A percentile compares a stretch with the other conserved stretches of the same genome.
Conservation (phyloP, 345 rosid genomes). For the Bruguiera sexangula region DNA sequence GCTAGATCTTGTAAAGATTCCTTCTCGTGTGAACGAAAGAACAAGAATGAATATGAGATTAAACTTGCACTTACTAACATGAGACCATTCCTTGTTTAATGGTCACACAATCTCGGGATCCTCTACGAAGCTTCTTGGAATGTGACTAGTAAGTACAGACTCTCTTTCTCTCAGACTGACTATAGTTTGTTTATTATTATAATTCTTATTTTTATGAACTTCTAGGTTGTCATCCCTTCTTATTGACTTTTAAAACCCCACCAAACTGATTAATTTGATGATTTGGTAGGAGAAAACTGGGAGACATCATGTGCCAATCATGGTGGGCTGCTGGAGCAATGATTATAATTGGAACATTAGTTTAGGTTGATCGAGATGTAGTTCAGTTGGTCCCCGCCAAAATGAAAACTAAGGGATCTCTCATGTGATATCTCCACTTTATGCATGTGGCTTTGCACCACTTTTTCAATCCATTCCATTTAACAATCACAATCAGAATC, state of each 20-base stretch:
- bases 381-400: conserved; percentile 28
- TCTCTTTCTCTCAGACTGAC: neutral
- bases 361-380: conserved; percentile 13
- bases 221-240: neutral
- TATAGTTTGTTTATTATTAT: neutral
- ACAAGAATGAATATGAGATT: conserved; percentile 36
- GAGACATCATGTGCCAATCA: conserved; percentile 32
- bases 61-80: neutral
- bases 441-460: conserved; percentile 47
- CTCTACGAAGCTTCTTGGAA: conserved; percentile 5
- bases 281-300: conserved; percentile 12
- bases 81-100: conserved; percentile 24
- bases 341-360: conserved; percentile 19
- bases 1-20: conserved; percentile 21
- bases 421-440: conserved; percentile 44
- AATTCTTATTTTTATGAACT: neutral
- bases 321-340: conserved; percentile 14
- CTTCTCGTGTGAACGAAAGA: conserved; percentile 22
- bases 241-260: conserved; percentile 14
- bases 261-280: conserved; percentile 5
- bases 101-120: conserved; percentile 27
- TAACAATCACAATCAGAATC: conserved; percentile 33
- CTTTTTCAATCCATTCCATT: conserved; percentile 11
- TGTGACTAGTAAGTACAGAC: neutral
- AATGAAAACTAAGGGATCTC: conserved; percentile 23